phyloP scores from a whole-genome alignment of 2,329 filamentous ascomycete genomes.

The Fusarium brevicatenulatum region DNA sequence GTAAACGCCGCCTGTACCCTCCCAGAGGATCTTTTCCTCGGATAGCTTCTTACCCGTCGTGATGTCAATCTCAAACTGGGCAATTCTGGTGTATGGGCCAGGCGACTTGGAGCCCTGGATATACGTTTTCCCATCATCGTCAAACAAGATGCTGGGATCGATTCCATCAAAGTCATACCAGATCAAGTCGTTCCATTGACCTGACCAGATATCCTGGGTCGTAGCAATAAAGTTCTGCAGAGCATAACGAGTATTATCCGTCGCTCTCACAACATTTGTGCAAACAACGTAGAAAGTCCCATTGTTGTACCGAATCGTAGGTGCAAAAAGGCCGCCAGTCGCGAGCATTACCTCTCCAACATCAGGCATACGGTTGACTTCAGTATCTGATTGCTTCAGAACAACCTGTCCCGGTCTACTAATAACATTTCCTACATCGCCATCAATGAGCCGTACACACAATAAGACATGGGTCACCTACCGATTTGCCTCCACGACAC shows the following conservation, averaged over 20 bases:
- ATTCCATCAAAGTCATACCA: constrained; percentile 10
- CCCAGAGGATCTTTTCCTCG: constrained; percentile 5
- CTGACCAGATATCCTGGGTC: constrained; percentile 9
- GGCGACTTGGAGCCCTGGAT: constrained; percentile 16
- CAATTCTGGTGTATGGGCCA: background rate
- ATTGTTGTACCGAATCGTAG: constrained; percentile 4
- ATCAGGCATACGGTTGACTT: constrained; percentile 5
- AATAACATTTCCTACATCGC: constrained; percentile 1
- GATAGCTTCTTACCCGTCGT: background rate
- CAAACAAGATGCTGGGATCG: constrained; percentile 4
- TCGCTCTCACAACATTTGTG: constrained; percentile 4
- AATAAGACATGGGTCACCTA: fast-evolving
- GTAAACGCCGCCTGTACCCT: background rate
- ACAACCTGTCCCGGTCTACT: background rate
- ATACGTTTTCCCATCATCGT: constrained; percentile 3
- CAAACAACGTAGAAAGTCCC: constrained; percentile 13
- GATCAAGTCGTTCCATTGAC: constrained; percentile 5
- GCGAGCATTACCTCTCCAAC: constrained; percentile 5
- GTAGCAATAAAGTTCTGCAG: constrained; percentile 6
- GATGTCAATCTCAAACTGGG: constrained; percentile 7
- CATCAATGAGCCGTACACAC: background rate
- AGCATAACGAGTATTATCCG: background rate
- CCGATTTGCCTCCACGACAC: constrained; percentile 15
- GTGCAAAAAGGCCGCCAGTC: background rate
- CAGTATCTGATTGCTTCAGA: background rate